Base-by-base conservation (phyloP, 108 stramenopile genomes). In the Seminavis robusta region DNA sequence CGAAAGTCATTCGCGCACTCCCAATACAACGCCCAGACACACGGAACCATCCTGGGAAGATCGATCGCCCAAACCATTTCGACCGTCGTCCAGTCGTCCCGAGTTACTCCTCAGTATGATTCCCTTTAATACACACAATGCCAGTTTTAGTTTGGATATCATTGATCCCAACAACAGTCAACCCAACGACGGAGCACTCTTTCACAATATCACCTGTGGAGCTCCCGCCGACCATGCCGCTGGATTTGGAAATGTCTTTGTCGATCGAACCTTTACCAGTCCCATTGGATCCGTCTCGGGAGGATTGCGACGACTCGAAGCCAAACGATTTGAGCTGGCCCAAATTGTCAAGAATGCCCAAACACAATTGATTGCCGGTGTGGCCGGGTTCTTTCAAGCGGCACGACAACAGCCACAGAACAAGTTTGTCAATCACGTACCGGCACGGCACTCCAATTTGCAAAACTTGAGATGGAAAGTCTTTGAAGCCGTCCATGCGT, bases 211-310 rank as follows among this genome's bases (percentile, higher is more conserved):
- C 20, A 90, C 94, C 8, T 75, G 75, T 56, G 94, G 94, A 8
- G 94, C 94, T 4, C 90, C 90, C 42, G 69, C 87, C 17, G 94
- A 94, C 72, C 94, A 94, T 59, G 85, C 86, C 4, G 68, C 78
- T 28, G 94, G 94, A 42, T 94, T 91, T 73, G 79, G 77, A 23
- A 76, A 75, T 48, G 48, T 81, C 23, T 40, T 74, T 16, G 34
- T 23, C 11, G 57, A 44, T 17, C 3, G 30, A 7, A 19, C 11
- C 33, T 11, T n/a, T 13, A 52, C 71, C 13, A 73, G 67, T 21
- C 59, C 55, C 1, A 37, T 56, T 2, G 61, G 61, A 39, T 11
- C 34, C n/a, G 34, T 61, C 1, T 36, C 65, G 33, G 93, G 93
- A 45, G 94, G 94, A 0, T 54, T 90, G 27, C 54, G 84, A n/a